These are phyloP conservation scores for Microthyrium microscopicum DNA, from an alignment of 2,329 filamentous ascomycete genomes.

Conservation along the genomic window DNA sequence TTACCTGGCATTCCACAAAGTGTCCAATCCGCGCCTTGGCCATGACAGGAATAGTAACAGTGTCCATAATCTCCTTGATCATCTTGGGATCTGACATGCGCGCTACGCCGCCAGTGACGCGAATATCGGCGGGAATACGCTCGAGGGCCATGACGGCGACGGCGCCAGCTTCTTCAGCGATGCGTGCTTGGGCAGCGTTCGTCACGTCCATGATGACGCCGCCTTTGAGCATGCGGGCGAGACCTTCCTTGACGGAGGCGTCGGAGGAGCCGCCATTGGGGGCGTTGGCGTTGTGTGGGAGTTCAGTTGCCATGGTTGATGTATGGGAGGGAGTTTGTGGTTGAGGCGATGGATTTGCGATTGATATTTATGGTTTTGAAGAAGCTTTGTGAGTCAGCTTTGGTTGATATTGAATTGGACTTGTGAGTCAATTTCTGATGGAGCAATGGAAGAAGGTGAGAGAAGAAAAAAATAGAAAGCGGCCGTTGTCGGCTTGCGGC, in stretches of 20 bases:
- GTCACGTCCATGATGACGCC: conserved; percentile 99
- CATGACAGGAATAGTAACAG: conserved; percentile 97
- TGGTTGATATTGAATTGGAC: no score
- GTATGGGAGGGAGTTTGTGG: no score
- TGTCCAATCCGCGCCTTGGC: conserved; percentile 96
- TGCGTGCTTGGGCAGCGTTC: conserved; percentile 75
- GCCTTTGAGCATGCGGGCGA: conserved; percentile 97
- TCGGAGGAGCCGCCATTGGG: conserved; percentile 11
- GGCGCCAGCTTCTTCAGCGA: conserved; percentile 92
- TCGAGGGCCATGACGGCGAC: conserved; percentile 97
- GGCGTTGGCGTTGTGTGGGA: conserved; percentile 25
- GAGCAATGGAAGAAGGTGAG: no score
- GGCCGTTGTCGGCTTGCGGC: no score
- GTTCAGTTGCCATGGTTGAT: conserved; percentile 27
- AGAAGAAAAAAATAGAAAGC: no score
- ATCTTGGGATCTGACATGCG: conserved; percentile 92
- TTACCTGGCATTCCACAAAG: conserved; percentile 83
- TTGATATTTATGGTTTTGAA: no score
- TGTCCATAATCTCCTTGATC: conserved; percentile 88
- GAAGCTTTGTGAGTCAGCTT: no score
- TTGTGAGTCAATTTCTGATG: no score
- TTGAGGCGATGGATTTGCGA: no score
- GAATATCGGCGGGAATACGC: conserved; percentile 91
- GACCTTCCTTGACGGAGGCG: conserved; percentile 83
- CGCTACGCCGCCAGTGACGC: conserved; percentile 78